Conservation (phyloP, 2,329 filamentous ascomycete genomes). For the Fusarium succisae region DNA sequence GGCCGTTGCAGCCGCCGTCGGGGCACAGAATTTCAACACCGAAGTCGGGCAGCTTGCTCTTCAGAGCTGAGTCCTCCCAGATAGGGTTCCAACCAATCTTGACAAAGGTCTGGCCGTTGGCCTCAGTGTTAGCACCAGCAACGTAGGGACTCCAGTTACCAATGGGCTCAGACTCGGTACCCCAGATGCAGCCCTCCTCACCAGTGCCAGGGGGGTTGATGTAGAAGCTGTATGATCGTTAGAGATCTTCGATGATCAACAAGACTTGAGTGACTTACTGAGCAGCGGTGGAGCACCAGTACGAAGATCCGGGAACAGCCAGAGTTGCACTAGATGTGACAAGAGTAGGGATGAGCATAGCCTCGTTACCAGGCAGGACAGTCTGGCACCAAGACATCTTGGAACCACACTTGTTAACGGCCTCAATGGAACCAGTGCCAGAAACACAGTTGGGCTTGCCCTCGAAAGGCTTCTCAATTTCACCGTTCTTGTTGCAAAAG, state of each 20-base stretch:
- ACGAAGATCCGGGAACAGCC: slow-evolving; percentile 74
- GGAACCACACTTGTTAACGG: slow-evolving; percentile 71
- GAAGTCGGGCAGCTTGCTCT: slow-evolving; percentile 67
- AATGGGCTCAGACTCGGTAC: slow-evolving; percentile 66
- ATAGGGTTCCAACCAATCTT: slow-evolving; percentile 84
- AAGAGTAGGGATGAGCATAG: slow-evolving; percentile 83
- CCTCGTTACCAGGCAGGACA: slow-evolving; percentile 80
- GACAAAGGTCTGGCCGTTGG: slow-evolving; percentile 72
- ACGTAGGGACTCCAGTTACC: slow-evolving; percentile 85
- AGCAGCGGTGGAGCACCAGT: slow-evolving; percentile 78
- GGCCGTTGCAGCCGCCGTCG: slow-evolving; percentile 71
- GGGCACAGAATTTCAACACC: slow-evolving; percentile 77
- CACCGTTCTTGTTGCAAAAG: slow-evolving; percentile 73
- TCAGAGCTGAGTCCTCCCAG: slow-evolving; percentile 66
- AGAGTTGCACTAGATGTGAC: slow-evolving; percentile 66
- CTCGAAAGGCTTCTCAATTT: slow-evolving; percentile 75
- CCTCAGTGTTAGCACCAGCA: slow-evolving; percentile 76
- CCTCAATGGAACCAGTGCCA: slow-evolving; percentile 72
- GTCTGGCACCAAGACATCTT: slow-evolving; percentile 81
- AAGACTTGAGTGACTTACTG: slow-evolving; percentile 63
- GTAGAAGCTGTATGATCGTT: slow-evolving; percentile 69
- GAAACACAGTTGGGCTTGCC: slow-evolving; percentile 74
- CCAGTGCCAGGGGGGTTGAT: slow-evolving; percentile 78
- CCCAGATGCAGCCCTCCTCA: slow-evolving; percentile 76
- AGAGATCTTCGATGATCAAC: slow-evolving; percentile 34